A percentile compares a stretch with the other conserved stretches of the same genome.
Conservation (phyloP, 352 stramenopile genomes). For the Globisporangium uncinulatum region DNA sequence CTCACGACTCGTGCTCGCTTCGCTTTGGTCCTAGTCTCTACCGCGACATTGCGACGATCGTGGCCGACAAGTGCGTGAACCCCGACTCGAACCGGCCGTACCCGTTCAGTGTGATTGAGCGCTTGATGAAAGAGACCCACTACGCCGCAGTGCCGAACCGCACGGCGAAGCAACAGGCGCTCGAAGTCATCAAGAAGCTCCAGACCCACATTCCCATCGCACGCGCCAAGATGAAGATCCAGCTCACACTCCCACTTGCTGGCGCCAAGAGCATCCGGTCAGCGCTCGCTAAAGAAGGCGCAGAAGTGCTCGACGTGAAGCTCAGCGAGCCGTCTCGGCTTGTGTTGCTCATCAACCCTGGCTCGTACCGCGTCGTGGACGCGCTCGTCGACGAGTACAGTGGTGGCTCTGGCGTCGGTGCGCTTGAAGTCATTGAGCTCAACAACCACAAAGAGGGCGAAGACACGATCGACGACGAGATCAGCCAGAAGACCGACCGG, state of each 20-base stretch:
- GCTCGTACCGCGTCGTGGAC: constrained; percentile 71
- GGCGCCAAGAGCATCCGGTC: constrained; percentile 55
- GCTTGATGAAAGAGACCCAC: constrained; percentile 95
- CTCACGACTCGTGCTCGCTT: background rate
- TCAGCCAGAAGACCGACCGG: constrained; percentile 82
- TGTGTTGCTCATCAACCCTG: constrained; percentile 68
- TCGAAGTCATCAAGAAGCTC: constrained; percentile 96
- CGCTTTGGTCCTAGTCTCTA: constrained; percentile 61
- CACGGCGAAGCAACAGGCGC: constrained; percentile 94
- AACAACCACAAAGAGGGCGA: constrained; percentile 90
- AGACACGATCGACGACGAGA: constrained; percentile 90
- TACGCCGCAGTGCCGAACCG: constrained; percentile 94
- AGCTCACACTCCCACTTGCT: constrained; percentile 52
- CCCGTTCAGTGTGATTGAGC: constrained; percentile 95
- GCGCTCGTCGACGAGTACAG: constrained; percentile 61
- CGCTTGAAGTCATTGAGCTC: constrained; percentile 90
- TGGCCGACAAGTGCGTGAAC: constrained; percentile 97
- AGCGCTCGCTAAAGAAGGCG: constrained; percentile 50
- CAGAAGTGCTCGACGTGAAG: constrained; percentile 61
- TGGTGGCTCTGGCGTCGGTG: constrained; percentile 31
- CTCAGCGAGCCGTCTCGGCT: constrained; percentile 51
- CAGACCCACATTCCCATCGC: constrained; percentile 92
- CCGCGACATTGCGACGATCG: constrained; percentile 95
- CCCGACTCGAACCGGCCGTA: constrained; percentile 93
- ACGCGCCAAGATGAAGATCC: constrained; percentile 96